These are phyloP conservation scores for Boletus reticuloceps DNA, from an alignment of 768 basidiomycete species.

Conservation along the genomic window DNA sequence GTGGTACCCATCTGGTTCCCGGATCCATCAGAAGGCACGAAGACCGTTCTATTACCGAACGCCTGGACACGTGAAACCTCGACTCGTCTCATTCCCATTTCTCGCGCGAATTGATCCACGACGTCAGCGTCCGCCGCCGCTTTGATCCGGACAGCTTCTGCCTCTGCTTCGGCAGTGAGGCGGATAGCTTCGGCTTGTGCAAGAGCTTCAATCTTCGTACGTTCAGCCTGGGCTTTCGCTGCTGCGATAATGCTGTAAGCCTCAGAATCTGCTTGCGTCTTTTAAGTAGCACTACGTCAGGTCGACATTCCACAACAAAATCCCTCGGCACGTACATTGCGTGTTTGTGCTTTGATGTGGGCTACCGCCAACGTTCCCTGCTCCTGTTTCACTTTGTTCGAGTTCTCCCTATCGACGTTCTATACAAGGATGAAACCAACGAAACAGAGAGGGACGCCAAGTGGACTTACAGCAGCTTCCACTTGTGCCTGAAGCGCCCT, in stretches of 20 bases:
- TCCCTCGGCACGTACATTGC: conserved; percentile 36
- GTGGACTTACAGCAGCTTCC: conserved; percentile 66
- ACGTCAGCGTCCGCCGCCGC: conserved; percentile 62
- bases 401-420: conserved; percentile 87
- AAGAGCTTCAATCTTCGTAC: conserved; percentile 64
- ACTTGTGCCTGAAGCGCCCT: conserved; percentile 85
- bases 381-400: conserved; percentile 84
- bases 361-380: conserved; percentile 77
- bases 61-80: conserved; percentile 63
- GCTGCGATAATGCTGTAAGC: conserved; percentile 73
- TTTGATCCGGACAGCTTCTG: conserved; percentile 62
- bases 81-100: conserved; percentile 69
- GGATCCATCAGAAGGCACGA: conserved; percentile 62
- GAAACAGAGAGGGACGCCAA: not conserved
- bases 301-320: not conserved
- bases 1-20: conserved; percentile 58
- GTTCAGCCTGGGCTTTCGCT: conserved; percentile 71
- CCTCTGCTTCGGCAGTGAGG: conserved; percentile 73
- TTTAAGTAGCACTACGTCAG: conserved; percentile 9
- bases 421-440: conserved; percentile 22
- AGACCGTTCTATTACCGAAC: conserved; percentile 67
- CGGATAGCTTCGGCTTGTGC: conserved; percentile 77
- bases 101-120: conserved; percentile 63
- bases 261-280: conserved; percentile 72
- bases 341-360: conserved; percentile 68